These are phyloP conservation scores for Sarocladium brachiariae DNA, from an alignment of 2,329 filamentous ascomycete species.

Conservation along the genomic window DNA sequence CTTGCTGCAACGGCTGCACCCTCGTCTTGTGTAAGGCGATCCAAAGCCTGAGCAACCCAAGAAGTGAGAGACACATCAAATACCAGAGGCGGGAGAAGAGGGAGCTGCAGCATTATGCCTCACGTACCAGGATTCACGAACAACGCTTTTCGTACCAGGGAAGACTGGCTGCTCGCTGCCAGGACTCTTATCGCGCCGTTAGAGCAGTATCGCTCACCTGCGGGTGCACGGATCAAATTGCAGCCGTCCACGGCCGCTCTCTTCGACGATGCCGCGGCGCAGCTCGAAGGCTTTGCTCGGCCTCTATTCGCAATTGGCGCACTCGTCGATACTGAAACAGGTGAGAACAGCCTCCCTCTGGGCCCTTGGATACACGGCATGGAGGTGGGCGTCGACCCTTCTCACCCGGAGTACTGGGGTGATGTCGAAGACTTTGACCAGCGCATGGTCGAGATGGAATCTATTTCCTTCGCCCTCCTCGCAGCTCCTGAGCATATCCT, in stretches of 20 bases:
- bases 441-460: constrained; percentile 48
- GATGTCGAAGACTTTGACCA: constrained; percentile 38
- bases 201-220: constrained; percentile 25
- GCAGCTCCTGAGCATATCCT: constrained; percentile 31
- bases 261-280: constrained; percentile 38
- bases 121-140: constrained; percentile 14
- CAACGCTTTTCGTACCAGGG: constrained; percentile 29
- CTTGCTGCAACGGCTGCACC: too few species aligned
- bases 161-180: constrained; percentile 28
- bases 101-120: constrained; percentile 4
- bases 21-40: too few species aligned
- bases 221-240: constrained; percentile 28
- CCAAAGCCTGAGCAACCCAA: too few species aligned
- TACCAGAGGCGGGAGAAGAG: not conserved
- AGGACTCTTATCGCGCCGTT: constrained; percentile 28
- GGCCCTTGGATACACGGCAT: constrained; percentile 26
- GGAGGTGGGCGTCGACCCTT: constrained; percentile 25
- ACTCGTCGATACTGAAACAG: constrained; percentile 29
- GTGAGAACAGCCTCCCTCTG: not conserved
- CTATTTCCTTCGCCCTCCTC: constrained; percentile 41
- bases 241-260: constrained; percentile 30
- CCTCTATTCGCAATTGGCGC: constrained; percentile 29
- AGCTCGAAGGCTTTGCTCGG: constrained; percentile 38
- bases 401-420: constrained; percentile 39
- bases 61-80: too few species aligned